Evolutionary conservation across 2,329 filamentous ascomycete species (phyloP), one percentile per base, ranked within the genome.

Genomic region (Alternaria sp.): DNA sequence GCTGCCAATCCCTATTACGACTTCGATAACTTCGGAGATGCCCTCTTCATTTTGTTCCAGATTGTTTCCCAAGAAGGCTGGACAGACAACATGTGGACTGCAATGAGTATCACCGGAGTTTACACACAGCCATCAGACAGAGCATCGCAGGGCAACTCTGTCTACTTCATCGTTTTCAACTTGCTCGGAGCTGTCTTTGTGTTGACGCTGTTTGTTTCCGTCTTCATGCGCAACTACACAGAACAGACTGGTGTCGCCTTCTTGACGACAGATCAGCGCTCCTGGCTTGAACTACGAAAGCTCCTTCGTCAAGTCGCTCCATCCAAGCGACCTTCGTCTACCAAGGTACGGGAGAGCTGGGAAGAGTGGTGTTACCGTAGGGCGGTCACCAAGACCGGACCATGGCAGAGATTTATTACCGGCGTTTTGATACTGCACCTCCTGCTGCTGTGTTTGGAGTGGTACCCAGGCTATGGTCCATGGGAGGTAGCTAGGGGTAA

Each of bases 151-250:
- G 94, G 91, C 44, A 98, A 99, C 69, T 94, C 93, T 0, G 80
- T 98, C 37, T 99, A 97, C 84, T 97, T 99, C 78, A 89, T 99
- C 60, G 86, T 95, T 5, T 99, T 98, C 88, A 99, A 99, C 81
- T 87, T 99, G 77, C 86, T 99, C 72, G 94, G 94, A 30, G 96
- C 96, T 0, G 95, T 99, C 68, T 99, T 99, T 81, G 92, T 99
- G 65, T 86, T 99, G 76, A 99, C 96, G 1, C 84, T 99, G 76
- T 99, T 99, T 80, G 96, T 99, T 51, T 98, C 96, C 60, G 96
- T 99, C 65, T 99, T 99, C 80, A 99, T 99, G 96, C 93, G 96
- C 65, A 99, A 97, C 79, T 99, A 99, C 81, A 99, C 96, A 0
- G 96, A 99, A 81, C 94, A 98, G 81, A 99, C 96, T 0, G 96